phyloP scores from a whole-genome alignment of 208 protist species.

The Wallacemonas sp. region DNA sequence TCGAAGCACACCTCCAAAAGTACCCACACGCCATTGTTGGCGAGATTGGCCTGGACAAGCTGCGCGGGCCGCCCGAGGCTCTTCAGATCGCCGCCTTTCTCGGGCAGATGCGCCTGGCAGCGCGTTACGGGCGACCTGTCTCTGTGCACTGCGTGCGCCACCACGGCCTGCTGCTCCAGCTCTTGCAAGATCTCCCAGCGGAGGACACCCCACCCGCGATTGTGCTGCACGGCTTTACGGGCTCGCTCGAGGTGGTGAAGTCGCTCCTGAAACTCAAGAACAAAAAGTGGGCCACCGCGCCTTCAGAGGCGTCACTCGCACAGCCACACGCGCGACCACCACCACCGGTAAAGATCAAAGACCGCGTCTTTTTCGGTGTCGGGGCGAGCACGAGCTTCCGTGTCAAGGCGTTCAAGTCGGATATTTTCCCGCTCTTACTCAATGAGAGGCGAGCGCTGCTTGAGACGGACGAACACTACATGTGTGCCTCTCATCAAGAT shows the following conservation, averaged over 20 bases:
- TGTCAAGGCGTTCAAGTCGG: constrained; percentile 49
- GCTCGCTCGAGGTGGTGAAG: constrained; percentile 61
- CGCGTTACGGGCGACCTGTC: constrained; percentile 52
- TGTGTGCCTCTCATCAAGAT: too few relatives aligned
- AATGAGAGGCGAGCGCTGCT: constrained; percentile 41
- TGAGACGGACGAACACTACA: constrained; percentile 71
- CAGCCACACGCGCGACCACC: not conserved
- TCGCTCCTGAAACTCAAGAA: constrained; percentile 63
- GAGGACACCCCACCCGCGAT: constrained; percentile 68
- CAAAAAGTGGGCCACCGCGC: constrained; percentile 22
- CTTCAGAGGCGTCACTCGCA: not conserved
- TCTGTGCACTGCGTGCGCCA: constrained; percentile 85
- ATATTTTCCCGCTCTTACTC: constrained; percentile 58
- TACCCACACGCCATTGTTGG: constrained; percentile 68
- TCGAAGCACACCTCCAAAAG: constrained; percentile 38
- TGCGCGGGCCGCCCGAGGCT: constrained; percentile 45
- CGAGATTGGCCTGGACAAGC: constrained; percentile 87
- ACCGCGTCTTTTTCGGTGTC: constrained; percentile 70
- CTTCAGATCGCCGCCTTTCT: constrained; percentile 49
- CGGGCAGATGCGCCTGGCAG: constrained; percentile 64
- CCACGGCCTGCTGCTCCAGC: constrained; percentile 58
- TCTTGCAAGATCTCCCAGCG: constrained; percentile 31
- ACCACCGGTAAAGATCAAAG: constrained; percentile 27
- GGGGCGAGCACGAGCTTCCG: constrained; percentile 53
- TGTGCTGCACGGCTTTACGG: constrained; percentile 84